Conservation (phyloP, 352 stramenopile genomes). For the Pythium aquatile region DNA sequence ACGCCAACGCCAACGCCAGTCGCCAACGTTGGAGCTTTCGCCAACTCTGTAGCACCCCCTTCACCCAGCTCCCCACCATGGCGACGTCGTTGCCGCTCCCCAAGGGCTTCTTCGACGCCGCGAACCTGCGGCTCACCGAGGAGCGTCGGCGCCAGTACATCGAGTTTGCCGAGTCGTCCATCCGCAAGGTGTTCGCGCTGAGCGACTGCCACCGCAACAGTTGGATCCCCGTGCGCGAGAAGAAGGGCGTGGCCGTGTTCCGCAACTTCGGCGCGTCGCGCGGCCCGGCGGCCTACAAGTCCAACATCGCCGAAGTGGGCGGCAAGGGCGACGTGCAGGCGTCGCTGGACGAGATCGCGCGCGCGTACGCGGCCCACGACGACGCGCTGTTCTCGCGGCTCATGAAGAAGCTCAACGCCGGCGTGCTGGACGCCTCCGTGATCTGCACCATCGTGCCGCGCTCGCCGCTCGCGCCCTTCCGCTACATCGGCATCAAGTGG, state of each 20-base stretch:
- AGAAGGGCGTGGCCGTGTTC: conserved; percentile 78
- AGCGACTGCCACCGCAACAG: conserved; percentile 80
- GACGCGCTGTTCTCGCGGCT: conserved; percentile 72
- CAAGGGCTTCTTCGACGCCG: conserved; percentile 71
- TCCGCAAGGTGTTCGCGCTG: conserved; percentile 81
- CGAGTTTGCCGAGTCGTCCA: conserved; percentile 76
- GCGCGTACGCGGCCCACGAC: conserved; percentile 77
- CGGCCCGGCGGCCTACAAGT: conserved; percentile 60
- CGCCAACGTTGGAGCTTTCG: conserved; percentile 1
- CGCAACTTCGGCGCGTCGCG: conserved; percentile 72
- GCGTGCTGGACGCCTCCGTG: conserved; percentile 76
- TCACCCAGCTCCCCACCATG: conserved; percentile 22
- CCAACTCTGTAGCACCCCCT: neutral
- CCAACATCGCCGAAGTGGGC: conserved; percentile 76
- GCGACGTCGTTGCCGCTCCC: conserved; percentile 69
- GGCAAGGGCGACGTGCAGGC: conserved; percentile 65
- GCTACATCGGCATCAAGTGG: conserved; percentile 89
- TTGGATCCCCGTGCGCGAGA: conserved; percentile 84
- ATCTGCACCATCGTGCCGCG: conserved; percentile 76
- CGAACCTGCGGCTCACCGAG: conserved; percentile 59
- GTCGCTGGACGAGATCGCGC: conserved; percentile 71
- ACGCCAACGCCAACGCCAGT: conserved; percentile 1
- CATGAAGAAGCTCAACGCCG: conserved; percentile 78
- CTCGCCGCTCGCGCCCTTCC: conserved; percentile 62
- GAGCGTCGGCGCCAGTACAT: conserved; percentile 75